phyloP scores from a whole-genome alignment of 768 basidiomycete genomes.

The Trichaptum fuscoviolaceum region DNA sequence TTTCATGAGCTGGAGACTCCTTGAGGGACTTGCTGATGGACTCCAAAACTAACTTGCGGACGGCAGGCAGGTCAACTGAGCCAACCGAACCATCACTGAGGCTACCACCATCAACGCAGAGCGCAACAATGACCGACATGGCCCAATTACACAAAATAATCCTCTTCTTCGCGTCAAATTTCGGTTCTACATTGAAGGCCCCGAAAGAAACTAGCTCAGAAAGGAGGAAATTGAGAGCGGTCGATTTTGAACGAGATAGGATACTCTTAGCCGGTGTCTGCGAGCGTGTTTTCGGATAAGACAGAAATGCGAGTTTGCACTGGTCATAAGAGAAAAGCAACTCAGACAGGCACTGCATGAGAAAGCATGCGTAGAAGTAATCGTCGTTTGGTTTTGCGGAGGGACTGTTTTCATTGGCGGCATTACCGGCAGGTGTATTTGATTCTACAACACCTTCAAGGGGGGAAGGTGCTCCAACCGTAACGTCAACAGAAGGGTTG shows the following conservation, averaged over 20 bases:
- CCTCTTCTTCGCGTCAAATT: constrained; percentile 47
- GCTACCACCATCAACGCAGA: constrained; percentile 83
- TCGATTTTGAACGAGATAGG: constrained; percentile 51
- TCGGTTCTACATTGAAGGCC: constrained; percentile 59
- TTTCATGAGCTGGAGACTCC: constrained; percentile 56
- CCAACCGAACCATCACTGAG: constrained; percentile 69
- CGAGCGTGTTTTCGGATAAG: constrained; percentile 51
- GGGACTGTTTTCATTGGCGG: background rate
- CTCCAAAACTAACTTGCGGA: constrained; percentile 91
- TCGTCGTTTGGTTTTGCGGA: constrained; percentile 12
- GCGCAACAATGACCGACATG: constrained; percentile 83
- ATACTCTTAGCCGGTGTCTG: constrained; percentile 62
- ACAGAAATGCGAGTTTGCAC: constrained; percentile 85
- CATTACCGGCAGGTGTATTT: background rate
- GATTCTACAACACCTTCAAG: background rate
- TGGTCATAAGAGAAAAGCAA: constrained; percentile 87
- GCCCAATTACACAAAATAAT: constrained; percentile 77
- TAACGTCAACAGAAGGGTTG: constrained; percentile 1
- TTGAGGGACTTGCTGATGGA: constrained; percentile 83
- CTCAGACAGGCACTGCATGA: constrained; percentile 91
- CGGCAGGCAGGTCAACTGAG: constrained; percentile 71
- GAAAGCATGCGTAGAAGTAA: constrained; percentile 65
- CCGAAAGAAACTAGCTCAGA: constrained; percentile 78
- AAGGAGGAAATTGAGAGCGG: constrained; percentile 75
- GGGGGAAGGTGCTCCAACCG: background rate